Base-by-base conservation (phyloP, 78 protist species). In the Chrysochromulina parva region DNA sequence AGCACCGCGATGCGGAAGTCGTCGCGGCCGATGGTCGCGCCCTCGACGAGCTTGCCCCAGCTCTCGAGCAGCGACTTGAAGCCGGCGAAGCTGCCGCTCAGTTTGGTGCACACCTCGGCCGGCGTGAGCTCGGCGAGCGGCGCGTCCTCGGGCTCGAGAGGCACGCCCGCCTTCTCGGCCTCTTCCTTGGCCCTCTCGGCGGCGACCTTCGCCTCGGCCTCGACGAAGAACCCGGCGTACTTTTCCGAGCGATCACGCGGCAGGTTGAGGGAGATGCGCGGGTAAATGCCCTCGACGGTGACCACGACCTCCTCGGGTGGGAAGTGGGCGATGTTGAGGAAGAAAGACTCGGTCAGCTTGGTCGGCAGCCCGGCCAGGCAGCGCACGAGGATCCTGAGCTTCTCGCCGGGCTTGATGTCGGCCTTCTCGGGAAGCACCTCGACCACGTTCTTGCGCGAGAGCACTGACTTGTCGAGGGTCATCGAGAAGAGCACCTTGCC, bases 241-340 rank as follows among this genome's bases (percentile, higher is more conserved):
- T 0, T 1, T 50, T 11, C 55, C 22, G 81, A 1, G 20, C 47
- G 54, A 26, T 57, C 55, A 9, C 91, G 94, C 58, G 94, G 81
- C 87, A 92, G 73, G 17, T 28, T 20, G 76, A 67, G 24, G 38
- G 50, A 0, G 14, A 93, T 5, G 47, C 84, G 91, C 9, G 95
- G 95, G 89, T 90, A 93, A 38, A 80, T 38, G 55, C 93, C 93
- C 14, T 57, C 52, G 60, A 90, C 96, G 4, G 47, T 19, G 59
- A 95, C 89, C 82, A 47, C 20, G 88, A 95, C 28, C 50, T 0
- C 59, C 62, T 90, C 80, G 47, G 96, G 95, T 14, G 74, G 92
- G 53, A 96, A 93, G 95, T 92, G 94, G 24, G 94, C 96, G 81
- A 96, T 85, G 47, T 85, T 84, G 58, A 95, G n/a, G 50, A 50